Conservation (phyloP, 2,329 filamentous ascomycete genomes). For the Xylaria hypoxylon region DNA sequence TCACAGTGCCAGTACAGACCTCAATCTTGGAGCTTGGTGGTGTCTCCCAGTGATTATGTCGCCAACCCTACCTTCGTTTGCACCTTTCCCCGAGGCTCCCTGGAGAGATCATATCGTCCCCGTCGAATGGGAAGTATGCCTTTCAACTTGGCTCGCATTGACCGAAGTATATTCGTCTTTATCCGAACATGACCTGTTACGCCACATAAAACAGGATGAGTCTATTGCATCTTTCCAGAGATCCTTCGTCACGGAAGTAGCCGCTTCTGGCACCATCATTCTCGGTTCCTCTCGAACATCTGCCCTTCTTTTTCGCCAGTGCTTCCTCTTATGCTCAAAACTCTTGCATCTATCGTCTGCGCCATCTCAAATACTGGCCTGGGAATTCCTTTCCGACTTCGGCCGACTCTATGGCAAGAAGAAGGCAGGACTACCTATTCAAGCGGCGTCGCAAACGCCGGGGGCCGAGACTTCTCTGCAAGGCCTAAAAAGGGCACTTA, state of each 20-base stretch:
- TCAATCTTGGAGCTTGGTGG: background rate
- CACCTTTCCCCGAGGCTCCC: slow-evolving; percentile 77
- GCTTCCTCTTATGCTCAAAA: slow-evolving; percentile 73
- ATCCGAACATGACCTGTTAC: slow-evolving; percentile 65
- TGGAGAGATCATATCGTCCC: slow-evolving; percentile 75
- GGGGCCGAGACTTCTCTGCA: slow-evolving; percentile 66
- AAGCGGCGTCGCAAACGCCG: slow-evolving; percentile 64
- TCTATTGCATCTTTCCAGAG: slow-evolving; percentile 72
- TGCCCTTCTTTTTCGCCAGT: slow-evolving; percentile 67
- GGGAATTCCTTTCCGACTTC: slow-evolving; percentile 76
- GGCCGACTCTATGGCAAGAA: slow-evolving; percentile 75
- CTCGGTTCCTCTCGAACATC: slow-evolving; percentile 53
- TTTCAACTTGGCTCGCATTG: slow-evolving; percentile 81
- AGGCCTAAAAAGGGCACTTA: slow-evolving; percentile 70
- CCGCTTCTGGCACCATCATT: slow-evolving; percentile 52
- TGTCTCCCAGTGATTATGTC: slow-evolving; percentile 51
- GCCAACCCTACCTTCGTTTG: slow-evolving; percentile 74
- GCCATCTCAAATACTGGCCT: slow-evolving; percentile 65
- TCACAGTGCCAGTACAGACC: background rate
- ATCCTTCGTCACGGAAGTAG: slow-evolving; percentile 72
- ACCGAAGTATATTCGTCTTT: slow-evolving; percentile 73
- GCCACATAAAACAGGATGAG: slow-evolving; percentile 64
- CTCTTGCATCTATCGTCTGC: slow-evolving; percentile 61
- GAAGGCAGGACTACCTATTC: slow-evolving; percentile 63
- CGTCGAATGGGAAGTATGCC: slow-evolving; percentile 80